phyloP scores from a whole-genome alignment of 2,329 filamentous ascomycete species.

The Epichloe festucae region DNA sequence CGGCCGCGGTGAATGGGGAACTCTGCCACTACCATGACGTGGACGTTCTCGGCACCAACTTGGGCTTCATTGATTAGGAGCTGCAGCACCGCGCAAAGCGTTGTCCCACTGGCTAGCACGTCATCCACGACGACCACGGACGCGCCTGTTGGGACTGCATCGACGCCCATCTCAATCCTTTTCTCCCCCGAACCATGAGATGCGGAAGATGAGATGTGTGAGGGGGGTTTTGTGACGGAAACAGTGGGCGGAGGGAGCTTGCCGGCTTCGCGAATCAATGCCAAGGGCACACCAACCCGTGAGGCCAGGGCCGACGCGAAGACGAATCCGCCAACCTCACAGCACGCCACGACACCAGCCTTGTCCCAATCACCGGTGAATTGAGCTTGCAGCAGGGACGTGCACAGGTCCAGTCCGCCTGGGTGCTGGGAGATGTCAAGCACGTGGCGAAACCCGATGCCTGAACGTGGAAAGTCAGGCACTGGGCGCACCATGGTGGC shows the following conservation, averaged over 20 bases:
- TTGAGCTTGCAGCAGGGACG: constrained; percentile 32
- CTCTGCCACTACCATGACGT: constrained; percentile 42
- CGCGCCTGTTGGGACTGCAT: constrained; percentile 24
- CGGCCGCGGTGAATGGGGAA: constrained; percentile 43
- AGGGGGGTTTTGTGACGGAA: constrained; percentile 32
- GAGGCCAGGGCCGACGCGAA: constrained; percentile 38
- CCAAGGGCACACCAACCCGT: constrained; percentile 28
- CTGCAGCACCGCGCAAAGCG: constrained; percentile 38
- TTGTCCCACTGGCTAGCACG: constrained; percentile 42
- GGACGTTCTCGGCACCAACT: constrained; percentile 26
- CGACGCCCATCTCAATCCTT: constrained; percentile 35
- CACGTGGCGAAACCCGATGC: constrained; percentile 44
- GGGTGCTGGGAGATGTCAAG: constrained; percentile 40
- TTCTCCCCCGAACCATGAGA: constrained; percentile 15
- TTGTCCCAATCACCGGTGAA: constrained; percentile 34
- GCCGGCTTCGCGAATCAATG: constrained; percentile 38
- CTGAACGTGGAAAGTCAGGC: constrained; percentile 35
- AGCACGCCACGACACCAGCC: constrained; percentile 33
- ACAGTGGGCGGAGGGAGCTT: constrained; percentile 46
- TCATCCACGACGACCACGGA: constrained; percentile 47
- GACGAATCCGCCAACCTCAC: constrained; percentile 44
- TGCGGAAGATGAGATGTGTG: constrained; percentile 38
- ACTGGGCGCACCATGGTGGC: constrained; percentile 34
- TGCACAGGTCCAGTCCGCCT: constrained; percentile 37
- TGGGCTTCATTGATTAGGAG: constrained; percentile 30